Percentiles rank a stretch among this genome's conserved stretches.
phyloP scores from a whole-genome alignment of 345 rosid genomes.

The Eucalyptus pauciflora region DNA sequence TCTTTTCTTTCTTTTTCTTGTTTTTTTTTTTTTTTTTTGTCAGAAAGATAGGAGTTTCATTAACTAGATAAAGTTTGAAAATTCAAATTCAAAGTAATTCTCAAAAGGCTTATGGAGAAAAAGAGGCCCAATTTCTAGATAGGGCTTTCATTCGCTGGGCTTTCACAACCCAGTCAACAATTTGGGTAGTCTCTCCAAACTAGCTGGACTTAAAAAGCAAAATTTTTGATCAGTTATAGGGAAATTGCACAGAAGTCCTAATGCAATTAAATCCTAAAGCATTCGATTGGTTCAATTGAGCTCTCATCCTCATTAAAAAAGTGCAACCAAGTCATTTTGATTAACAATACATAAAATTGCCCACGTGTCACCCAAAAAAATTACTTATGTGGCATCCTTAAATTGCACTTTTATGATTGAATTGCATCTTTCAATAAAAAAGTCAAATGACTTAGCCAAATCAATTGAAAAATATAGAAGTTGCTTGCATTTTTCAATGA shows the following conservation, averaged over 20 bases:
- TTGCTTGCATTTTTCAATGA: neutral
- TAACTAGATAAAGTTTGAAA: neutral
- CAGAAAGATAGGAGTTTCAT: neutral
- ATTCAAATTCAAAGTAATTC: neutral
- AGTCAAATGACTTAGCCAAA: neutral
- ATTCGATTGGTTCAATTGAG: neutral
- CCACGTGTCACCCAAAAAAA: neutral
- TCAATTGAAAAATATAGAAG: neutral
- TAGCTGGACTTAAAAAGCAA: neutral
- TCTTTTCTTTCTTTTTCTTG: no score
- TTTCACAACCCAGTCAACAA: neutral
- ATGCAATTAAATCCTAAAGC: neutral
- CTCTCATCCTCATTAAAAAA: neutral
- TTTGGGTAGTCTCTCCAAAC: neutral
- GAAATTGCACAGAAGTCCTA: neutral
- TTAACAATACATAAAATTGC: neutral
- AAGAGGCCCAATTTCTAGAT: neutral
- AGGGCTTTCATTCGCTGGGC: neutral
- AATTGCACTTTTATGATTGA: neutral
- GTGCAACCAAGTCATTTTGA: neutral
- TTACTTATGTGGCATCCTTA: neutral
- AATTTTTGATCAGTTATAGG: accelerated
- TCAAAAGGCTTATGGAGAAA: neutral
- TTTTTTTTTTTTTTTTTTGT: no score
- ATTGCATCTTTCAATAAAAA: neutral